Base-by-base conservation (phyloP, 2,329 filamentous ascomycete species). In the Fusarium musae region DNA sequence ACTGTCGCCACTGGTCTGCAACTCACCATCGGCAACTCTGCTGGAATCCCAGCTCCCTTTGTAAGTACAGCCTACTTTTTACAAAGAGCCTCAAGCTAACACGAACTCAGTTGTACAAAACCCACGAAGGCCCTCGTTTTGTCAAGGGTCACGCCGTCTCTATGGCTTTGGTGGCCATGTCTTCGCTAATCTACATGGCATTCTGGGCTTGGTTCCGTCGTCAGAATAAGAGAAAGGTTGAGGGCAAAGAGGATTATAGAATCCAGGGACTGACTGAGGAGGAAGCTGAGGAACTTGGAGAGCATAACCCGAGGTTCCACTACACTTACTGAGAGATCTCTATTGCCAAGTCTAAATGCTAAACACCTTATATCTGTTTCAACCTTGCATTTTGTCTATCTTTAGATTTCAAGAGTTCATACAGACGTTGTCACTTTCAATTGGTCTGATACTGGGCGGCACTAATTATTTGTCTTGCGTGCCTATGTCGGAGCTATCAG, bases 11-110 rank as follows among this genome's bases (percentile, higher is more conserved):
- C 87, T 0, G 91, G 89, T 0, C 69, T 92, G 34, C 89, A 92
- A 78, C 80, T 92, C n/a, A 90, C 86, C 4, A 86, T 91, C 63
- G 90, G 90, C 16, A 92, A 93, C 74, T 84, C 86, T 62, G 86
- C 87, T 13, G 90, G 90, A 6, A 90, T 92, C 36, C 89, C 91
- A 82, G 86, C 88, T 8, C 88, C 88, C 5, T 92, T 91, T 47
- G 78, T 79, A 75, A 72, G 76, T 70, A 2, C 15, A 4, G 0
- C 1, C 23, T 23, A 23, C 23, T 23, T 23, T 23, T 23, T 23
- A 23, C 23, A 23, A 23, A 23, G 23, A 23, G 3, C 23, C 23
- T 23, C 23, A 23, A 23, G 23, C 67, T 77, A 42, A 78, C 36
- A 12, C 19, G 1, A 3, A 40, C 1, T 15, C 28, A 80, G 79